Conservation (phyloP, 1,284 basidiomycete species). For the Trichosporon coremiiforme region DNA sequence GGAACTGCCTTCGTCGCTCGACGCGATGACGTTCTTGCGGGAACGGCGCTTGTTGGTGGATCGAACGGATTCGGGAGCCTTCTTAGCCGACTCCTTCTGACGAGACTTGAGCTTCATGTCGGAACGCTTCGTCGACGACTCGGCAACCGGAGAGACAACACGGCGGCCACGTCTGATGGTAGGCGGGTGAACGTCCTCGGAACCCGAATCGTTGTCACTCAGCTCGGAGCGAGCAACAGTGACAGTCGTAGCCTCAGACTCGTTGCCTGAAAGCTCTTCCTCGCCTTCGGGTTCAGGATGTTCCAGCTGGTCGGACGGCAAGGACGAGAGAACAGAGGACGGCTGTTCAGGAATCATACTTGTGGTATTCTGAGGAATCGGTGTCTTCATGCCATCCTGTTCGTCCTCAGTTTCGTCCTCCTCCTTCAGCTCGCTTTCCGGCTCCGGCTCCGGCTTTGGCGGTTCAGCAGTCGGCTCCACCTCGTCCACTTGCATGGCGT, state of each 20-base stretch:
- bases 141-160: conserved; percentile 25
- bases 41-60: conserved; percentile 25
- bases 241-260: conserved; percentile 44
- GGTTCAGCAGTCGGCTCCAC: not conserved
- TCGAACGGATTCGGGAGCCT: conserved; percentile 12
- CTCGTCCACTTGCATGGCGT: conserved; percentile 9
- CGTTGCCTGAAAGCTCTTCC: conserved; percentile 35
- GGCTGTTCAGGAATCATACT: not conserved
- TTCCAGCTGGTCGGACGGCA: conserved; percentile 20
- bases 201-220: conserved; percentile 31
- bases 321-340: conserved; percentile 28
- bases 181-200: conserved; percentile 25
- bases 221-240: conserved; percentile 39
- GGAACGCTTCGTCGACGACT: conserved; percentile 18
- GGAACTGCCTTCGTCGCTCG: conserved; percentile 29
- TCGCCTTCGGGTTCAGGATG: conserved; percentile 24
- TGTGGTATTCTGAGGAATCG: not conserved
- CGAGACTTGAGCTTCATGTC: conserved; percentile 1
- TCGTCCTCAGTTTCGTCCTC: conserved; percentile 3
- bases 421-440: not conserved
- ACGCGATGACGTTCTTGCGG: conserved; percentile 32
- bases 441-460: conserved; percentile 13
- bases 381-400: conserved; percentile 9
- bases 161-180: conserved; percentile 23
- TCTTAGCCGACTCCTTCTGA: not conserved